Evolutionary conservation across 805 yeast genomes (phyloP).

Genomic region (Sugiyamaella chiloensis): DNA sequence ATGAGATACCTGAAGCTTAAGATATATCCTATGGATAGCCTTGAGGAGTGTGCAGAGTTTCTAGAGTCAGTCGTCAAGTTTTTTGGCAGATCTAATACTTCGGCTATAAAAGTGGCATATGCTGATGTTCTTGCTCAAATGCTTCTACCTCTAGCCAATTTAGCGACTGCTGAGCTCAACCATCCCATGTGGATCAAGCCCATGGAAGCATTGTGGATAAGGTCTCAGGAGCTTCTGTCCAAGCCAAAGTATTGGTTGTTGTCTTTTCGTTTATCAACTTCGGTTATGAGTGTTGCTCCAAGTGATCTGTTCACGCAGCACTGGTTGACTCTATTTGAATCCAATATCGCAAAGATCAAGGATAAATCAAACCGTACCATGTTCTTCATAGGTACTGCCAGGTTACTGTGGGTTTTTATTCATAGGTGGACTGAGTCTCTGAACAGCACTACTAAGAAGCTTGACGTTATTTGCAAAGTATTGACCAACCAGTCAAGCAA

Average conservation of each 20-base stretch:
- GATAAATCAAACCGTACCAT: conserved; percentile 54
- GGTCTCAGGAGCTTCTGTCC: conserved; percentile 43
- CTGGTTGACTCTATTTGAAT: conserved; percentile 72
- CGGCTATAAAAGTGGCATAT: conserved; percentile 61
- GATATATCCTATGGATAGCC: conserved; percentile 80
- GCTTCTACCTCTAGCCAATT: conserved; percentile 76
- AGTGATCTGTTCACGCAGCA: conserved; percentile 63
- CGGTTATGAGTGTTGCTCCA: conserved; percentile 78
- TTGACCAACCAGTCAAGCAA: conserved; percentile 43
- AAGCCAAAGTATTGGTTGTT: conserved; percentile 51
- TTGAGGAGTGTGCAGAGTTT: conserved; percentile 93
- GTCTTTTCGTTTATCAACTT: conserved; percentile 63
- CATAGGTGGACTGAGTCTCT: conserved; percentile 84
- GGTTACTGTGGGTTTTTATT: conserved; percentile 86
- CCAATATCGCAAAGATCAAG: conserved; percentile 56
- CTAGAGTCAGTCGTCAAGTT: conserved; percentile 82
- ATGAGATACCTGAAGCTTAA: conserved; percentile 81
- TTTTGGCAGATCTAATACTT: conserved; percentile 48
- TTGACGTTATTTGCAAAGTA: conserved; percentile 60
- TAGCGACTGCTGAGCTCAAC: conserved; percentile 88
- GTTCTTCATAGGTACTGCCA: conserved; percentile 60
- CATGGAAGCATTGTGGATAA: conserved; percentile 55
- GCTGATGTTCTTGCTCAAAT: conserved; percentile 78
- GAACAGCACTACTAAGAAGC: conserved; percentile 77
- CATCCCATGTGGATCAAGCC: conserved; percentile 95